Evolutionary conservation across 2,329 filamentous ascomycete species (phyloP), one percentile per base, ranked within the genome.

Genomic region (Xylariaceae sp.): DNA sequence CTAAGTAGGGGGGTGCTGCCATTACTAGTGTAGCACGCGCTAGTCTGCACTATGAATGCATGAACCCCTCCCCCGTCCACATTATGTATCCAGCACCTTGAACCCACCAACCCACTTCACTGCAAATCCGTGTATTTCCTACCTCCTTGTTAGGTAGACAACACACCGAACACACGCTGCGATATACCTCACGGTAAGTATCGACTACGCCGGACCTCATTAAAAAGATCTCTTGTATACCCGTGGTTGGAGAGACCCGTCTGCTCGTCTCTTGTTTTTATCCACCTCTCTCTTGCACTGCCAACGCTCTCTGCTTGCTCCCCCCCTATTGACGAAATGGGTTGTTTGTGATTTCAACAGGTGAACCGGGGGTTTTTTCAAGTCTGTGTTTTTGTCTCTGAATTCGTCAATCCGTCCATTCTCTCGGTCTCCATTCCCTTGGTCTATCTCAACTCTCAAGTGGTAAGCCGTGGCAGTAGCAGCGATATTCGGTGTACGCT

Each of bases 31-130:
- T 41, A 41, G 37, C 11, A 9, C 11, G 11, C 37, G 8, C 37
- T 41, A 41, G 37, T 45, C 13, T 45, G n/a, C 41, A 45, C 47
- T 61, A 56, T 47, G 41, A 56, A 62, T 62, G 56, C 58, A 61
- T 61, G 58, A 63, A 61, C 61, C 59, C 58, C 60, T 58, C 56
- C 53, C 58, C 61, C 55, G 49, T 50, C 55, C 13, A 45, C 41
- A 45, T 13, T 45, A 13, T 49, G 51, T 44, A 53, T 48, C 37
- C 23, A 47, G 41, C 45, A 15, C 10, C 41, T 45, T 45, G 11
- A 45, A n/a, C 41, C 11, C 13, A 15, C 41, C 41, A 45, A n/a
- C 41, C 41, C 13, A 9, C 37, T 41, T 41, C 37, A 41, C 37
- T 41, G 8, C 37, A 9, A 41, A 10, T 41, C 8, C 37, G 37